Conservation (phyloP, 352 stramenopile genomes). For the Phytopythium mirpurense region DNA sequence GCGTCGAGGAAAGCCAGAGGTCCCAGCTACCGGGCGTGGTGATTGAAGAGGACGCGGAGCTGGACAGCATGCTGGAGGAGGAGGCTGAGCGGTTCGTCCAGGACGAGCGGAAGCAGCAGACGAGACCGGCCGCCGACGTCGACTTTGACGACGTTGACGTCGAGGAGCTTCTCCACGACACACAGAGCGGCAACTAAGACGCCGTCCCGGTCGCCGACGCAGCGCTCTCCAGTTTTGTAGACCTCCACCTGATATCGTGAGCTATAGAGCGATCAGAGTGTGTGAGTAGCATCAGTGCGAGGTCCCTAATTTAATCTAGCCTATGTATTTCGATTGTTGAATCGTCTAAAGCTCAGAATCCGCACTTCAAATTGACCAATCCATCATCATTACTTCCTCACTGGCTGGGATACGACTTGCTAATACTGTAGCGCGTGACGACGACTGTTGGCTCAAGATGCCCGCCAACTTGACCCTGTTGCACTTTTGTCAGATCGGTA, state of each 20-base stretch:
- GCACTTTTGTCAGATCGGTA: too few species aligned
- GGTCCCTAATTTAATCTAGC: not conserved
- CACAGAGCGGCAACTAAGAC: slow-evolving; percentile 22
- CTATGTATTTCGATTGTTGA: not conserved
- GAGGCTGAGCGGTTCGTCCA: slow-evolving; percentile 53
- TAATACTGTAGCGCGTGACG: too few species aligned
- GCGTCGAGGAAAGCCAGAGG: slow-evolving; percentile 26
- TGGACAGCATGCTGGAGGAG: slow-evolving; percentile 58
- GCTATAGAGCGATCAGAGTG: not conserved
- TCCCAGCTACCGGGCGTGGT: slow-evolving; percentile 13
- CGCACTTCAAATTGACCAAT: too few species aligned
- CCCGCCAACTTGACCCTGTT: not conserved
- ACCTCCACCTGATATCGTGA: not conserved
- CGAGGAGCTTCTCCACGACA: slow-evolving; percentile 53
- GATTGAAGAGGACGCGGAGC: slow-evolving; percentile 22
- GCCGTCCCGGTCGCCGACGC: not conserved
- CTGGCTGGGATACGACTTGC: too few species aligned
- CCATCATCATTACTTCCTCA: too few species aligned
- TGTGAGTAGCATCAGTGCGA: not conserved
- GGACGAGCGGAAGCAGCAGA: slow-evolving; percentile 41
- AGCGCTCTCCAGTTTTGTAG: slow-evolving; percentile 5
- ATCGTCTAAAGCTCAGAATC: too few species aligned
- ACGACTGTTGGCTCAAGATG: too few species aligned
- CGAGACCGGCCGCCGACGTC: slow-evolving; percentile 4
- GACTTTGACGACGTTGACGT: slow-evolving; percentile 61